A percentile compares a stretch with the other conserved stretches of the same genome.
Conservation (phyloP, 306 rosid genomes). For the Carpinus fangiana region DNA sequence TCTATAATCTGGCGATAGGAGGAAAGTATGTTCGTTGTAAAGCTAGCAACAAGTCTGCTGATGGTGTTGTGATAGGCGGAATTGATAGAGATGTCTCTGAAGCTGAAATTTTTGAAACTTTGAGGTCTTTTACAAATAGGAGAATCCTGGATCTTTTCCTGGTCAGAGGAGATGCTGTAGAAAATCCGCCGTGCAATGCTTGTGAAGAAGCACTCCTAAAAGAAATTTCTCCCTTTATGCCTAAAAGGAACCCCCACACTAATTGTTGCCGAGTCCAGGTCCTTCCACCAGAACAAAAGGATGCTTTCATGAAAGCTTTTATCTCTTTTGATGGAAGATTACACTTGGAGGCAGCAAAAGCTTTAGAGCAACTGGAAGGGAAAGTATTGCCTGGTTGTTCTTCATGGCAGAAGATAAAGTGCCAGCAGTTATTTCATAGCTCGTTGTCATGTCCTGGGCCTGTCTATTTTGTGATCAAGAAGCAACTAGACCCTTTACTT, state of each 20-base stretch:
- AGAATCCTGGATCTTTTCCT: slow-evolving; percentile 69
- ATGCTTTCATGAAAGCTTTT: slow-evolving; percentile 61
- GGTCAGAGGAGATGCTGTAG: slow-evolving; percentile 71
- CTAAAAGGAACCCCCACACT: slow-evolving; percentile 50
- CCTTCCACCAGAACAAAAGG: slow-evolving; percentile 59
- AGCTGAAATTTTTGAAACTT: slow-evolving; percentile 55
- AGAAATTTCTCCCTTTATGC: slow-evolving; percentile 68
- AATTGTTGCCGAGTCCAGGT: slow-evolving; percentile 71
- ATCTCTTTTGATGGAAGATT: slow-evolving; percentile 86
- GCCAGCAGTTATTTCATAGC: slow-evolving; percentile 76
- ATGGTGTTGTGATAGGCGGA: slow-evolving; percentile 52
- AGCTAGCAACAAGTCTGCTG: slow-evolving; percentile 38
- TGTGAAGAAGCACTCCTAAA: slow-evolving; percentile 77
- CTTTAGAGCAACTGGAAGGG: slow-evolving; percentile 84
- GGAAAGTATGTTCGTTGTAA: slow-evolving; percentile 63
- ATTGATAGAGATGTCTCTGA: slow-evolving; percentile 64
- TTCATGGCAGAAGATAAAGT: slow-evolving; percentile 89
- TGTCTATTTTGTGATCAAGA: slow-evolving; percentile 60
- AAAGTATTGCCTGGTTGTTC: slow-evolving; percentile 69
- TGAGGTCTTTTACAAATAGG: slow-evolving; percentile 62
- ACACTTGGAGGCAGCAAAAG: slow-evolving; percentile 92
- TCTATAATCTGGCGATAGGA: slow-evolving; percentile 56
- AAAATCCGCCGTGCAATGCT: slow-evolving; percentile 49
- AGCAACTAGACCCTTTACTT: slow-evolving; percentile 55
- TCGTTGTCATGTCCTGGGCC: slow-evolving; percentile 62